Percentiles rank a stretch among this genome's conserved stretches.
Conservation (phyloP, 768 basidiomycete genomes). For the Dacryopinax primogenitus region DNA sequence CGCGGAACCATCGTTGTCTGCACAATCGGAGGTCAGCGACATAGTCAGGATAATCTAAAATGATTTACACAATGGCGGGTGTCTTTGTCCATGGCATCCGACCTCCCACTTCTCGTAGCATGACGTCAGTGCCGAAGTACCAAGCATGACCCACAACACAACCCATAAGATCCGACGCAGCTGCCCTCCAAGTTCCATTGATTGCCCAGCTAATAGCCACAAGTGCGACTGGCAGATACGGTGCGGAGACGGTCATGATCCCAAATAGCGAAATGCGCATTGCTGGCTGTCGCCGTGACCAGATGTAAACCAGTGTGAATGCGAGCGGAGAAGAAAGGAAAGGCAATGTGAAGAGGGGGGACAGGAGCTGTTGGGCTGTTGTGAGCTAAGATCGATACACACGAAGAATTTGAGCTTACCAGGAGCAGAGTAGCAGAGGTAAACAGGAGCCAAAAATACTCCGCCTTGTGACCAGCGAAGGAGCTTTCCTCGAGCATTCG, state of each 20-base stretch:
- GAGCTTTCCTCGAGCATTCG: slow-evolving; percentile 94
- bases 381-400: slow-evolving; percentile 9
- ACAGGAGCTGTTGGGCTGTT: slow-evolving; percentile 43
- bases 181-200: slow-evolving; percentile 73
- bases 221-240: slow-evolving; percentile 85
- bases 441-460: slow-evolving; percentile 89
- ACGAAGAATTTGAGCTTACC: slow-evolving; percentile 30
- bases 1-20: slow-evolving; percentile 1
- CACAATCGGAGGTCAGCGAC: not conserved
- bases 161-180: slow-evolving; percentile 67
- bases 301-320: slow-evolving; percentile 92
- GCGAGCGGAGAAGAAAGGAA: slow-evolving; percentile 88
- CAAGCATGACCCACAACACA: slow-evolving; percentile 78
- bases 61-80: slow-evolving; percentile 52
- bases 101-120: slow-evolving; percentile 75
- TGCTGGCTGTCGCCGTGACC: slow-evolving; percentile 87
- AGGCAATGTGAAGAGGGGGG: slow-evolving; percentile 79
- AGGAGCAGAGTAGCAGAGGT: slow-evolving; percentile 76
- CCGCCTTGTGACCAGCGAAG: slow-evolving; percentile 78
- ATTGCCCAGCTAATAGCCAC: slow-evolving; percentile 60
- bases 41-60: not conserved
- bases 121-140: slow-evolving; percentile 76
- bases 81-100: slow-evolving; percentile 59
- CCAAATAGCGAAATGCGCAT: slow-evolving; percentile 96
- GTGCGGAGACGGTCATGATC: slow-evolving; percentile 84